A percentile compares a stretch with the other conserved stretches of the same genome.
Evolutionary conservation across 768 basidiomycete genomes (phyloP).

Genomic region (Tulasnella sp.): DNA sequence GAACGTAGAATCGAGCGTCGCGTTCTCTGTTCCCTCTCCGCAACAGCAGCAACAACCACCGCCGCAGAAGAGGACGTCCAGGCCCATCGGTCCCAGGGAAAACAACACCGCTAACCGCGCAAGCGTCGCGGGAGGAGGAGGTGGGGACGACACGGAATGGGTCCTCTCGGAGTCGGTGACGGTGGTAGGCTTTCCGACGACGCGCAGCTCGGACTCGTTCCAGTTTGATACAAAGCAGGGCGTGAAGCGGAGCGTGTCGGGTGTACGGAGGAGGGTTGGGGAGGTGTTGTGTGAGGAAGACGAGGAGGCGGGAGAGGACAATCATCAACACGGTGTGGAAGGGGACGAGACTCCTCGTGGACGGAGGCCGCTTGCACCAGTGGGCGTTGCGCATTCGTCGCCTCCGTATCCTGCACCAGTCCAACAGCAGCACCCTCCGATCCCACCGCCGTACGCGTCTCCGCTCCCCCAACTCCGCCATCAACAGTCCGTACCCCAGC

Average conservation of each 20-base stretch:
- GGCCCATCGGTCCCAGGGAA: neutral
- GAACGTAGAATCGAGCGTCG: neutral
- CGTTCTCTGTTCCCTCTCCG: neutral
- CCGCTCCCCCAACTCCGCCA: neutral
- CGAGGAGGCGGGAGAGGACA: neutral
- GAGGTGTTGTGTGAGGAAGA: too few species aligned
- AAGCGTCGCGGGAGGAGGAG: neutral
- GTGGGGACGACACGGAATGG: neutral
- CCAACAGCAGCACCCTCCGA: neutral
- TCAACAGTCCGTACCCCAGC: neutral
- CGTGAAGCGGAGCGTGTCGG: neutral
- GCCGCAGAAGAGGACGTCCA: neutral
- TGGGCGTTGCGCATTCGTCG: neutral
- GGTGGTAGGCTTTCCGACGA: neutral
- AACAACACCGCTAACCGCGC: neutral
- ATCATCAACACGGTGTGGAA: neutral
- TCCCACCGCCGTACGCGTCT: neutral
- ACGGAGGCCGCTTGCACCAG: neutral
- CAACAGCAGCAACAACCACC: neutral
- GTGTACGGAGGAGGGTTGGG: too few species aligned
- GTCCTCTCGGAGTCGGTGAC: neutral
- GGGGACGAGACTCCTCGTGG: neutral
- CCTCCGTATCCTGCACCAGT: neutral
- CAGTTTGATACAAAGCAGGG: neutral
- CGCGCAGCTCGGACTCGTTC: neutral